A percentile compares a stretch with the other conserved stretches of the same genome.
Conservation (phyloP, 768 basidiomycete species). For the Russula vinacea region DNA sequence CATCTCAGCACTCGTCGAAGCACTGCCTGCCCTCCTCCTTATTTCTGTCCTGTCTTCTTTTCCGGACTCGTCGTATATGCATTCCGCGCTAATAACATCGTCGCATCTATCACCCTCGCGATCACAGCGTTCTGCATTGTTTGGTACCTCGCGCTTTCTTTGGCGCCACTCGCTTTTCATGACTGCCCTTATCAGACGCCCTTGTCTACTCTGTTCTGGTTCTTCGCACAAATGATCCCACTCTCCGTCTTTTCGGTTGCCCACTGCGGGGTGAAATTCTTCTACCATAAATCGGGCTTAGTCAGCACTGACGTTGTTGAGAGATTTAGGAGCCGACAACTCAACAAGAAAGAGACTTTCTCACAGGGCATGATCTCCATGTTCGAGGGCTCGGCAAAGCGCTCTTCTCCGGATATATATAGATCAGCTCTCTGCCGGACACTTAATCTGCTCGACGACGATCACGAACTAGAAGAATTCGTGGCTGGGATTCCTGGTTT, state of each 20-base stretch:
- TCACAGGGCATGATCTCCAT: not conserved
- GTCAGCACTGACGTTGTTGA: not conserved
- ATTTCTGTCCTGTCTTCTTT: not conserved
- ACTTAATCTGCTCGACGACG: not conserved
- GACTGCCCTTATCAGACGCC: slow-evolving; percentile 15
- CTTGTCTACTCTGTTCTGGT: slow-evolving; percentile 6
- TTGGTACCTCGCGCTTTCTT: not conserved
- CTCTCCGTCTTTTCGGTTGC: not conserved
- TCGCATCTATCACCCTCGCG: not conserved
- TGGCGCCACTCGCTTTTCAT: not conserved
- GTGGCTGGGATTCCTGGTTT: not conserved
- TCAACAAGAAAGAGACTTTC: not conserved
- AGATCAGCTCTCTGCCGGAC: not conserved
- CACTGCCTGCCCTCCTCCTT: not conserved
- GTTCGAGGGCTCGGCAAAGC: not conserved
- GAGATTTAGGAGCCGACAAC: not conserved
- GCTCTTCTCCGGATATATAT: not conserved
- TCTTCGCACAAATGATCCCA: not conserved
- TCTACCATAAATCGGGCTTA: not conserved
- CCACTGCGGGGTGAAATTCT: not conserved
- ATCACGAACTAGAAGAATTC: slow-evolving; percentile 4
- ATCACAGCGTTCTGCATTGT: not conserved
- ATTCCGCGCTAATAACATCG: not conserved
- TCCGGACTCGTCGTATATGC: not conserved
- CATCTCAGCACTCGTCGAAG: slow-evolving; percentile 3